Evolutionary conservation across 768 basidiomycete genomes (phyloP).

Genomic region (Tulasnella sp.): DNA sequence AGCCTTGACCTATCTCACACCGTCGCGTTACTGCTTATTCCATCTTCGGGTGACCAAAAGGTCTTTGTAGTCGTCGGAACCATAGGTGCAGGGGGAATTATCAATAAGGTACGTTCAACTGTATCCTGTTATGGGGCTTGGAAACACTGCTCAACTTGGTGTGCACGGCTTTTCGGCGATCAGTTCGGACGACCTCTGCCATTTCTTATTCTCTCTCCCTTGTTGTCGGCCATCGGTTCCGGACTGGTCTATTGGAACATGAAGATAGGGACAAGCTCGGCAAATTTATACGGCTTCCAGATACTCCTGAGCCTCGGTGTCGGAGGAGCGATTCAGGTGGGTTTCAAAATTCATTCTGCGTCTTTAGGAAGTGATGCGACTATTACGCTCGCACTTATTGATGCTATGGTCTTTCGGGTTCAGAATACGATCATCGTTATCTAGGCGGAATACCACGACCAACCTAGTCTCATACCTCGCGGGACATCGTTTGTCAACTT

Average conservation of each 20-base stretch:
- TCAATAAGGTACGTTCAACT: too few species aligned
- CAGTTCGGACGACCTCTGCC: conserved; percentile 26
- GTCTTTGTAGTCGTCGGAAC: background rate
- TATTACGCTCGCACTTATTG: too few species aligned
- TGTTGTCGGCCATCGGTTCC: conserved; percentile 26
- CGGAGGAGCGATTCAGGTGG: conserved; percentile 26
- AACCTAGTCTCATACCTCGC: conserved; percentile 27
- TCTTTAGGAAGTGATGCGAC: too few species aligned
- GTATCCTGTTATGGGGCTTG: too few species aligned
- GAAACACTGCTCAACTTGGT: too few species aligned
- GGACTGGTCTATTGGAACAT: conserved; percentile 25
- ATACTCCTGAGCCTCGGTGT: conserved; percentile 31
- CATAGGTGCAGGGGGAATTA: too few species aligned
- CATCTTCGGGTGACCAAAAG: background rate
- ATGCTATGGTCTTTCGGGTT: too few species aligned
- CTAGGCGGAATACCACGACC: conserved; percentile 29
- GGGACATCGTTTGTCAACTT: conserved; percentile 30
- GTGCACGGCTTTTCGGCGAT: too few species aligned
- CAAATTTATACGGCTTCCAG: conserved; percentile 28
- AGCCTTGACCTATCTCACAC: too few species aligned
- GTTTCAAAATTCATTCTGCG: background rate
- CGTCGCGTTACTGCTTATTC: too few species aligned
- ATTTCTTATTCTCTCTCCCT: conserved; percentile 24
- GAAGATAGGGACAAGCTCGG: background rate
- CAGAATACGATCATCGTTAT: conserved; percentile 32